These are phyloP conservation scores for Simmondsia chinensis DNA, from an alignment of 148 eudicot genomes.

Conservation along the genomic window DNA sequence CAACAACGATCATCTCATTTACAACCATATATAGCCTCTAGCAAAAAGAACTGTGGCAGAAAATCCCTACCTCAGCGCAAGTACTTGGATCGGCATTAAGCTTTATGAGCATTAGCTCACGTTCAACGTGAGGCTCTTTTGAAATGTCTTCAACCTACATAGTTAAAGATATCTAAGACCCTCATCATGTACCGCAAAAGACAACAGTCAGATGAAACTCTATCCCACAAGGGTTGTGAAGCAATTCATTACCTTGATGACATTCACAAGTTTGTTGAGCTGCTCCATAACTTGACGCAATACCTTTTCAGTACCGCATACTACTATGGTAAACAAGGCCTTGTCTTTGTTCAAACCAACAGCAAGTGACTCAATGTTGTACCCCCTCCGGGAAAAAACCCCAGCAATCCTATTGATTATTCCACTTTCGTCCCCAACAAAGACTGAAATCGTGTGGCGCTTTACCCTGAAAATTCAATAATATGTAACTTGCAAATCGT, in stretches of 20 bases:
- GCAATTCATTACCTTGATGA: slow-evolving; percentile 46
- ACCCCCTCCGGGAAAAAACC: slow-evolving; percentile 88
- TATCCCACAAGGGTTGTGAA: background rate
- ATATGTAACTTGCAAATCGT: background rate
- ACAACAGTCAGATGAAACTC: no score
- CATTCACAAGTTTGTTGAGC: slow-evolving; percentile 90
- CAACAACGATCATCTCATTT: no score
- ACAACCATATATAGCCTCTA: background rate
- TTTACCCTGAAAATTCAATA: slow-evolving; percentile 46
- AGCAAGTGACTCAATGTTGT: slow-evolving; percentile 94
- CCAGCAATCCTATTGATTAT: slow-evolving; percentile 92
- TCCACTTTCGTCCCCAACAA: slow-evolving; percentile 97
- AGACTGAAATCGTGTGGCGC: slow-evolving; percentile 80
- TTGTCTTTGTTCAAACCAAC: slow-evolving; percentile 91
- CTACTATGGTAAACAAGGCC: slow-evolving; percentile 88
- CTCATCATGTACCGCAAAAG: no score
- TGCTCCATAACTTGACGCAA: slow-evolving; percentile 85
- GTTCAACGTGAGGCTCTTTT: slow-evolving; percentile 78
- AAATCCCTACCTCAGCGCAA: slow-evolving; percentile 46
- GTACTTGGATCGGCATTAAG: slow-evolving; percentile 52
- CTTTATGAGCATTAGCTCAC: slow-evolving; percentile 87
- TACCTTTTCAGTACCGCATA: slow-evolving; percentile 75
- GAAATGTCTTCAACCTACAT: slow-evolving; percentile 83
- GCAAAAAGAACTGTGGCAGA: background rate
- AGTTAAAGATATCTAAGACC: background rate